Conservation (phyloP, 108 stramenopile species). For the Licmophora abbreviata region DNA sequence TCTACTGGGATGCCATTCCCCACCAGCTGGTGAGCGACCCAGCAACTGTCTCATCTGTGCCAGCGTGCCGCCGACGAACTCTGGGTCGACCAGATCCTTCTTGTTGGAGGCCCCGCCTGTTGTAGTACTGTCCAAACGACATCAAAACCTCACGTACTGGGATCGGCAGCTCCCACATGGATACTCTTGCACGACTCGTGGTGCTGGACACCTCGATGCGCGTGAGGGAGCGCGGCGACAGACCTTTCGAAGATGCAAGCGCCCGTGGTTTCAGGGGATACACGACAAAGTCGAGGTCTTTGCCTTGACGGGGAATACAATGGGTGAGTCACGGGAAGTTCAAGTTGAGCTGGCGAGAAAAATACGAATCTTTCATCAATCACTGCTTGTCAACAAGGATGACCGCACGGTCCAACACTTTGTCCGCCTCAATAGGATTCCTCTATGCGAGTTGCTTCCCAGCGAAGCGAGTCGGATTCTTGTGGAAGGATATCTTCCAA, state of each 20-base stretch:
- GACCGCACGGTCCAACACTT: background rate
- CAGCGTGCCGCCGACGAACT: too few species aligned
- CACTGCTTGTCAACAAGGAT: background rate
- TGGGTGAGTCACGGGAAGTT: background rate
- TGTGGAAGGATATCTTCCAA: background rate
- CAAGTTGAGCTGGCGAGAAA: background rate
- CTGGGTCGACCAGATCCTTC: too few species aligned
- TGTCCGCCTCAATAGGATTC: background rate
- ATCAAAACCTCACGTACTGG: background rate
- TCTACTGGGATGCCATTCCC: background rate
- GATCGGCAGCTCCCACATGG: background rate
- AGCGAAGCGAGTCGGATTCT: slow-evolving; percentile 1
- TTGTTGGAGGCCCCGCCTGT: background rate
- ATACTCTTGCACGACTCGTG: background rate
- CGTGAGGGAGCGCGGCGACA: background rate
- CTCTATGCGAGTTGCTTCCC: background rate
- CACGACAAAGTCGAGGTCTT: background rate
- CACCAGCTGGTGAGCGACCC: too few species aligned
- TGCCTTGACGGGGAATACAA: background rate
- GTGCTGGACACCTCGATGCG: background rate
- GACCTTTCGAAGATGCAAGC: background rate
- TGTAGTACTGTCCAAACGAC: background rate
- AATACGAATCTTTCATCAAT: background rate
- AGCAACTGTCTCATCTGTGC: too few species aligned
- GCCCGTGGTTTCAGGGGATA: too few species aligned